Evolutionary conservation across 768 basidiomycete genomes (phyloP).

Genomic region (Dioszegia crocea): DNA sequence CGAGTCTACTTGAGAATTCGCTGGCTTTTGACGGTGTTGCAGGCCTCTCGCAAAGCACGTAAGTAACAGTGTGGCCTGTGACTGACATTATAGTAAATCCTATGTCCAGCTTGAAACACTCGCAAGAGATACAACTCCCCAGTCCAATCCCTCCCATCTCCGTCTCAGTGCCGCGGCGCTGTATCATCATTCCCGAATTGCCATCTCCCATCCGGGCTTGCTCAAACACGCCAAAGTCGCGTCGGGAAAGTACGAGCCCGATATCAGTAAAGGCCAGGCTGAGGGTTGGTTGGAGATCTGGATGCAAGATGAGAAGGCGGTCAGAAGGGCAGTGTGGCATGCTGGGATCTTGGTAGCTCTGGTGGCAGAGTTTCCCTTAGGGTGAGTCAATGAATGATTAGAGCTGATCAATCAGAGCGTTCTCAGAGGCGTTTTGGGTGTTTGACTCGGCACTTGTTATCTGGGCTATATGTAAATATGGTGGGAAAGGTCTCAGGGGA

Average conservation of each 20-base stretch:
- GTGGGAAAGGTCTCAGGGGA: conserved; percentile 11
- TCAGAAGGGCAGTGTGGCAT: conserved; percentile 32
- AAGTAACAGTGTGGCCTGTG: background rate
- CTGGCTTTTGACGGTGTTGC: conserved; percentile 11
- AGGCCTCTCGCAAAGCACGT: background rate
- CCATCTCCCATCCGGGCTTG: conserved; percentile 32
- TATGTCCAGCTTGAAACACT: conserved; percentile 5
- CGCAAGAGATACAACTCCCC: conserved; percentile 14
- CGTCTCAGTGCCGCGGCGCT: conserved; percentile 31
- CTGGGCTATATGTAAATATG: conserved; percentile 41
- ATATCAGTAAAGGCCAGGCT: conserved; percentile 24
- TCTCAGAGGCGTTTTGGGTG: conserved; percentile 37
- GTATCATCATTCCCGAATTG: conserved; percentile 35
- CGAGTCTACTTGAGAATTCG: conserved; percentile 22
- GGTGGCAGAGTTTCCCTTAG: conserved; percentile 30
- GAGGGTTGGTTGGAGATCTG: conserved; percentile 33
- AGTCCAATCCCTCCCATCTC: conserved; percentile 18
- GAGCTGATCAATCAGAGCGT: conserved; percentile 14
- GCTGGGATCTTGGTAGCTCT: conserved; percentile 34
- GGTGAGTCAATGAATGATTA: conserved; percentile 16
- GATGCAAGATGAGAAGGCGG: conserved; percentile 24
- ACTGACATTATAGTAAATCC: conserved; percentile 6
- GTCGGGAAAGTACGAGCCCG: conserved; percentile 34
- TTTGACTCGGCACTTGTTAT: conserved; percentile 39
- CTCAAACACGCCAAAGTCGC: conserved; percentile 32